Conservation (phyloP, 306 rosid genomes). For the Astragalus membranaceus region DNA sequence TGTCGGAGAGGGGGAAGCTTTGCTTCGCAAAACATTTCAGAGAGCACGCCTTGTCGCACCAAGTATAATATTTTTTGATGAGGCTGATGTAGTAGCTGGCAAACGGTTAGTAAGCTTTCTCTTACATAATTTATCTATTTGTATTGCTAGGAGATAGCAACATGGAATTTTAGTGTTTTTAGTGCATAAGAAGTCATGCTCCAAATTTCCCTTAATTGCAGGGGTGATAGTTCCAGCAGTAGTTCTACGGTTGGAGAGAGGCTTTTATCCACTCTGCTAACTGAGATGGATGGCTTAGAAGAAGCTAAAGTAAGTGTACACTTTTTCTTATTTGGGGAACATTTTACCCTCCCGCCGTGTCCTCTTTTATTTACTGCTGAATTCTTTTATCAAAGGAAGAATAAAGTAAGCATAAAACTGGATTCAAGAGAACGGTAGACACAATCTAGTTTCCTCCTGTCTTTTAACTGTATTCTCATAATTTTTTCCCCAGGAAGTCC, state of each 20-base stretch:
- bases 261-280: constrained; percentile 82
- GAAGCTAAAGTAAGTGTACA: constrained; percentile 66
- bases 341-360: not conserved
- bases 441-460: constrained; percentile 1
- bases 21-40: constrained; percentile 73
- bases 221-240: constrained; percentile 77
- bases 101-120: constrained; percentile 61
- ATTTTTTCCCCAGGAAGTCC: constrained; percentile 58
- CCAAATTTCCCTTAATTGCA: constrained; percentile 28
- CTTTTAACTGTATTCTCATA: not conserved
- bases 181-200: not conserved
- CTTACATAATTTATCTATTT: too few species aligned
- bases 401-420: not conserved
- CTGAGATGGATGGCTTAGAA: constrained; percentile 95
- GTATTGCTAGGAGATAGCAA: too few species aligned
- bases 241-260: constrained; percentile 66
- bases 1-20: constrained; percentile 92
- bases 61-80: constrained; percentile 86
- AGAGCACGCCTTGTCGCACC: constrained; percentile 90
- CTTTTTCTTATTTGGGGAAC: not conserved
- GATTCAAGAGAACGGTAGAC: constrained; percentile 6
- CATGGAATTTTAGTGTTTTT: not conserved
- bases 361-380: not conserved
- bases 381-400: not conserved
- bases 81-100: constrained; percentile 82